Conservation (phyloP, 495 filamentous ascomycete genomes). For the Diplogelasinospora grovesii region DNA sequence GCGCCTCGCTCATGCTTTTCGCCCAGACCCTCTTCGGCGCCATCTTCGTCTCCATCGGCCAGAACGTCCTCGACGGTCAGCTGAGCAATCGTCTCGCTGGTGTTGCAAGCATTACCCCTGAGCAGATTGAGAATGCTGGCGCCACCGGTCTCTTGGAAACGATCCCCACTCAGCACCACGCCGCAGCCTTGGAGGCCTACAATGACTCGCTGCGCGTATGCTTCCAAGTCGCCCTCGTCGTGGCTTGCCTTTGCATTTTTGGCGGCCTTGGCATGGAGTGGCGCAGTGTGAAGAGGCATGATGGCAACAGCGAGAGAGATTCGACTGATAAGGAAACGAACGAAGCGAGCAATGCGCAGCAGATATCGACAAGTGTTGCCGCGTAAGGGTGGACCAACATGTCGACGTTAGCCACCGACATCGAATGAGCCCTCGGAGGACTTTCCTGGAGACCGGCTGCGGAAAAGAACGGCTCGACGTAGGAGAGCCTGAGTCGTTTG, state of each 20-base stretch:
- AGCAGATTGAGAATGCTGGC: constrained; percentile 23
- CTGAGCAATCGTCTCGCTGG: constrained; percentile 38
- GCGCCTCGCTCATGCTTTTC: constrained; percentile 54
- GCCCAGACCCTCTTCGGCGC: constrained; percentile 54
- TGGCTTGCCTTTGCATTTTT: neutral
- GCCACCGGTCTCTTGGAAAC: constrained; percentile 37
- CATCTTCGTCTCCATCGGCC: constrained; percentile 52
- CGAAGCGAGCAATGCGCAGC: too few species aligned
- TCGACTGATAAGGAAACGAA: too few species aligned
- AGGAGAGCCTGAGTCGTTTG: too few species aligned
- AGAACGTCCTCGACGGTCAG: constrained; percentile 54
- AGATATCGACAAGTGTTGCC: too few species aligned
- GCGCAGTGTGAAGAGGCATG: neutral
- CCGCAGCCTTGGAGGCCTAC: constrained; percentile 12
- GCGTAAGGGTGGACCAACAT: too few species aligned
- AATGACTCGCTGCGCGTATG: constrained; percentile 36
- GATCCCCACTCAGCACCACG: constrained; percentile 13
- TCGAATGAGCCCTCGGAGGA: too few species aligned
- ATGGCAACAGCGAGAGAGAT: neutral
- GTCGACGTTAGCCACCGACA: too few species aligned
- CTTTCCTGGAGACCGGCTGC: too few species aligned
- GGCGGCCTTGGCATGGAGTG: neutral
- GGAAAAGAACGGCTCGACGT: too few species aligned
- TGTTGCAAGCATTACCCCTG: constrained; percentile 13
- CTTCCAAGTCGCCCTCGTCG: neutral